phyloP scores from a whole-genome alignment of 345 rosid genomes.

The rapeseed (Brassica napus) region Da-Ae NC_063450.1:49549001-49549500 shows the following conservation, averaged over 20 bases:
- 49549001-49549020: no score
- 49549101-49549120: constrained; percentile 98
- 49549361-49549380: constrained; percentile 91
- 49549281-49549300: constrained; percentile 46
- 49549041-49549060: constrained; percentile 13
- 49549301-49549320: constrained; percentile 59
- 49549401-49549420: constrained; percentile 71
- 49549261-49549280: constrained; percentile 62
- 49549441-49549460: not conserved
- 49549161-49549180: constrained; percentile 6
- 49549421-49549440: not conserved
- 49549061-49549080: not conserved
- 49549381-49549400: constrained; percentile 93
- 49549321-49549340: constrained; percentile 94
- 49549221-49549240: not conserved
- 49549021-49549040: not conserved
- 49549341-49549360: constrained; percentile 97
- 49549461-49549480: constrained; percentile 20
- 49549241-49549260: constrained; percentile 44
- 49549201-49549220: not conserved
- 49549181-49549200: constrained; percentile 11
- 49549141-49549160: constrained; percentile 68
- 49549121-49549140: constrained; percentile 84
- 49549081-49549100: constrained; percentile 49
- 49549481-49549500: constrained; percentile 52